phyloP scores from a whole-genome alignment of 2,329 filamentous ascomycete genomes.

The Colletotrichum sp. region DNA sequence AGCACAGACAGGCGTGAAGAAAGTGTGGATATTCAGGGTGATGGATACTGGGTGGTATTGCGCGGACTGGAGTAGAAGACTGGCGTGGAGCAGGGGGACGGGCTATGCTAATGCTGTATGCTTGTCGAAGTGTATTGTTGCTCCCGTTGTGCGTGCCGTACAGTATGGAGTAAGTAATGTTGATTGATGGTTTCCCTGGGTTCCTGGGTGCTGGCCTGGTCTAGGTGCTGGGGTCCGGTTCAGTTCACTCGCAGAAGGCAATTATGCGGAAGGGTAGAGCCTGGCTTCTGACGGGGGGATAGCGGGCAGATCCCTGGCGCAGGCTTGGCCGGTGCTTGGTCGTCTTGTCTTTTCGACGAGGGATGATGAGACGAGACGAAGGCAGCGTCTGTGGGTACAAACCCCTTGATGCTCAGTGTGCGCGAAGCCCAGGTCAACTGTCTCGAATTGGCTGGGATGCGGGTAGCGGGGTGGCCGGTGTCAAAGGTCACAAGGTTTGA shows the following conservation, averaged over 20 bases:
- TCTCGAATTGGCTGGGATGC: conserved; percentile 19
- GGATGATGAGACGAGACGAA: conserved; percentile 22
- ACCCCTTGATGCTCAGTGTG: conserved; percentile 20
- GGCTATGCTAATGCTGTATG: not conserved
- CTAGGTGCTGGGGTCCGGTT: not conserved
- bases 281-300: not conserved
- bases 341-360: conserved; percentile 17
- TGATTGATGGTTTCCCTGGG: not conserved
- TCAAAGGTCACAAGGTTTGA: conserved; percentile 3
- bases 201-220: not conserved
- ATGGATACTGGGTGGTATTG: not conserved
- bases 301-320: conserved; percentile 16
- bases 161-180: not conserved
- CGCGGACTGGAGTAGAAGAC: not conserved
- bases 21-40: not conserved
- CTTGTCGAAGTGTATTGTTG: not conserved
- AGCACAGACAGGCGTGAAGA: not conserved
- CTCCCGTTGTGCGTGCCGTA: not conserved
- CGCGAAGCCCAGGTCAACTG: conserved; percentile 4
- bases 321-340: conserved; percentile 17
- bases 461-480: conserved; percentile 7
- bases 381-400: conserved; percentile 15
- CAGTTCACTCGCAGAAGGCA: not conserved
- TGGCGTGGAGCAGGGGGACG: not conserved
- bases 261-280: not conserved